Evolutionary conservation across 805 yeast genomes (phyloP), one percentile per base, ranked within the genome.

Genomic region (Cyberlindnera petersonii): DNA sequence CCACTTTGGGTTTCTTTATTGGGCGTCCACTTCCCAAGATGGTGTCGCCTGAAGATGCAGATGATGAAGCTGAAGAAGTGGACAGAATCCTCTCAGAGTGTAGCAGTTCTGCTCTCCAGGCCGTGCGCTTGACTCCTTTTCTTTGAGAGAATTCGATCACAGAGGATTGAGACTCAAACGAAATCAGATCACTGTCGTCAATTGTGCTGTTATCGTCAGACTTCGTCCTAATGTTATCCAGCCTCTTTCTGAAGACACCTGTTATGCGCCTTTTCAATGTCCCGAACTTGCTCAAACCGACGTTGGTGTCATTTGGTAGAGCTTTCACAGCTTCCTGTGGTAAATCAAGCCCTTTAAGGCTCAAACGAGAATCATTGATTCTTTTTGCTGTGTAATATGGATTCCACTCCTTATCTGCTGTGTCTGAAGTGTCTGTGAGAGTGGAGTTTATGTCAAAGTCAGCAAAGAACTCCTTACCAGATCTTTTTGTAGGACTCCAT

Each of bases 301-400:
- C 7, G 14, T 21, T 20, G 8, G 19, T 21, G 33, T 7, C 6
- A 5, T n/a, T 13, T 11, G 3, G 13, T 3, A 18, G 14, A n/a
- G 5, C 23, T 29, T 17, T 13, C 8, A 4, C 19, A 15, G 22
- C 8, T 13, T 10, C 15, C 7, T 17, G 23, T 27, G 31, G 19
- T 15, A 14, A 13, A 27, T 7, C 7, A 9, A 14, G 11, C 13
- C 16, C 19, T 9, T 27, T 30, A 20, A 16, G 19, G 33, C 8
- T 19, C 6, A 17, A 7, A 6, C 9, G n/a, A 9, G 14, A 7
- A 4, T 16, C 4, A 9, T 27, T 6, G 27, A 3, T 26, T 20
- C 15, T 22, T 29, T 22, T 18, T 26, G 56, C 57, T 21, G 39
- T 15, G 7, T 40, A 34, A 24, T 54, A 54, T 1, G 58, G 58